These are phyloP conservation scores for Metschnikowia noctiluminum DNA, from an alignment of 805 yeast species.

Conservation along the genomic window DNA sequence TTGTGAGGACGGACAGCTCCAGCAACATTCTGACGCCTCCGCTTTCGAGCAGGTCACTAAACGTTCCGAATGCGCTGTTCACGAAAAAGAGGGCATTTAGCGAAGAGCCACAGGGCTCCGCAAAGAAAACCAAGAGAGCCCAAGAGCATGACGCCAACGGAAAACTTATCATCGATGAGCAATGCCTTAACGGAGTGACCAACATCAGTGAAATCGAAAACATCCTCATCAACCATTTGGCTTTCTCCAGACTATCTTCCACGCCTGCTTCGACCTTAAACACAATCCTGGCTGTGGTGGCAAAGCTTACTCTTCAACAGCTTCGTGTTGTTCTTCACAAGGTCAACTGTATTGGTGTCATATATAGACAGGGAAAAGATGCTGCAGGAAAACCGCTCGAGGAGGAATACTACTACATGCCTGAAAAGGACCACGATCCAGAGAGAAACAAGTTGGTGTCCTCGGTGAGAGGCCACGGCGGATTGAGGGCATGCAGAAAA, in stretches of 20 bases:
- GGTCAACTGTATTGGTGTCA: constrained; percentile 74
- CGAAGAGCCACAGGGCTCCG: constrained; percentile 29
- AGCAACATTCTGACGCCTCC: constrained; percentile 19
- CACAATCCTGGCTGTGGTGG: constrained; percentile 55
- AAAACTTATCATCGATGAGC: constrained; percentile 24
- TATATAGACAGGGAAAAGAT: constrained; percentile 86
- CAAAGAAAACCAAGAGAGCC: constrained; percentile 18
- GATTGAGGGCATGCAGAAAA: constrained; percentile 83
- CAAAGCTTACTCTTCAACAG: constrained; percentile 41
- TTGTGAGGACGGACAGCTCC: not conserved
- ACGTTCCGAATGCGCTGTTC: constrained; percentile 14
- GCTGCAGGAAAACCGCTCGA: constrained; percentile 95
- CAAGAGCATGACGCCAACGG: constrained; percentile 23
- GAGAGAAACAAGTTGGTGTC: constrained; percentile 69
- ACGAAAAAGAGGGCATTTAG: constrained; percentile 30
- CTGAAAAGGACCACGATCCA: constrained; percentile 73
- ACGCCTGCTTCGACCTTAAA: constrained; percentile 76
- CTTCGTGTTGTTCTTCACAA: constrained; percentile 43
- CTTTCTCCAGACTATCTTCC: constrained; percentile 83
- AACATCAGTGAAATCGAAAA: constrained; percentile 55
- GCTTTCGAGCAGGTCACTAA: constrained; percentile 27
- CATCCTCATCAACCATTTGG: constrained; percentile 76
- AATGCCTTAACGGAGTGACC: constrained; percentile 26
- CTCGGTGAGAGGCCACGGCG: constrained; percentile 76
- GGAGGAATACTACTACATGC: constrained; percentile 87